Evolutionary conservation across 495 filamentous ascomycete species (phyloP).

Genomic region (Jackrogersella minutella): DNA sequence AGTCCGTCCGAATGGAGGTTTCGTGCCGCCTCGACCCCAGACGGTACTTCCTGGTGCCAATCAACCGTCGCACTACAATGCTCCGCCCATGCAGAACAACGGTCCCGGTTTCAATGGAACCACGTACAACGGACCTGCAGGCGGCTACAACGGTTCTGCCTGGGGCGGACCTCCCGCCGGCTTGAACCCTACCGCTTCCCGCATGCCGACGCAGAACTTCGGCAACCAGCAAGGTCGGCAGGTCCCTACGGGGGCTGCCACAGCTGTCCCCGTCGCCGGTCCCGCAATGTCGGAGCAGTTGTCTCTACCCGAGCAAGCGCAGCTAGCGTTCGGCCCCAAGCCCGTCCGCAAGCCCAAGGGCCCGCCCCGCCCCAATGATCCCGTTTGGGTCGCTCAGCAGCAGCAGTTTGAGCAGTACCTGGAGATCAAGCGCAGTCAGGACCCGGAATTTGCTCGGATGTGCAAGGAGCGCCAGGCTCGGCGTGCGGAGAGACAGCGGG

Average conservation of each 20-base stretch:
- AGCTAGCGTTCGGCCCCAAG: constrained; percentile 38
- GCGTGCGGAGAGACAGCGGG: constrained; percentile 47
- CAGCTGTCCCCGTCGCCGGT: not conserved
- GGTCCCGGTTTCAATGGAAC: not conserved
- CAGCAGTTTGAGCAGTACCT: constrained; percentile 57
- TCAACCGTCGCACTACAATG: too few relatives aligned
- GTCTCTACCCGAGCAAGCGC: constrained; percentile 24
- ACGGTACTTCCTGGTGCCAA: too few relatives aligned
- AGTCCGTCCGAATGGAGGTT: not conserved
- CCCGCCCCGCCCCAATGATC: constrained; percentile 28
- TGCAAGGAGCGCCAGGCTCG: constrained; percentile 55
- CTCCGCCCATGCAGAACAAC: not conserved
- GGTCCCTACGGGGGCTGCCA: not conserved
- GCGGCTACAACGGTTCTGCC: not conserved
- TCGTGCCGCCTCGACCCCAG: not conserved
- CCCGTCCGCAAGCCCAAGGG: constrained; percentile 39
- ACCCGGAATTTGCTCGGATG: constrained; percentile 49
- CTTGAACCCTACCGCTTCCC: not conserved
- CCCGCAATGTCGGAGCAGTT: not conserved
- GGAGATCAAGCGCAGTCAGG: constrained; percentile 51
- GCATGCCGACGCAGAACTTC: not conserved
- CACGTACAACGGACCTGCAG: not conserved
- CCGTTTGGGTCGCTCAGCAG: constrained; percentile 7
- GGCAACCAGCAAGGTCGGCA: not conserved
- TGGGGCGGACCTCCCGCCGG: too few relatives aligned